Evolutionary conservation across 139 green algal genomes (phyloP).

Genomic region (Chlamydomonas applanata): DNA sequence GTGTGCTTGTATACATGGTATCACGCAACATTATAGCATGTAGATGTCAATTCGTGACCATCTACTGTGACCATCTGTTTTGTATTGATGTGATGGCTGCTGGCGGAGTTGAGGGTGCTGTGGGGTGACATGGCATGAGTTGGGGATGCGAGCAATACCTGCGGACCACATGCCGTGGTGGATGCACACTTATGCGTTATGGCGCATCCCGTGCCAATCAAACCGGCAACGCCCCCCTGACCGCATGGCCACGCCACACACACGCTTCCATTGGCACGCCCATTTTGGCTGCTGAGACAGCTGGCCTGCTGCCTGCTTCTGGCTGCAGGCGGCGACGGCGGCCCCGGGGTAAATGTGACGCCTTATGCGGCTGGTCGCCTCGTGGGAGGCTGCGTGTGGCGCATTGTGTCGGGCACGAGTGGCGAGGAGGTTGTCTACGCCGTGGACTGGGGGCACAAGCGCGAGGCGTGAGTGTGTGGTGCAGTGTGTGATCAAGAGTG

Average conservation of each 20-base stretch:
- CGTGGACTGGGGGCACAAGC: constrained; percentile 82
- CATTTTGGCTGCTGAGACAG: no score
- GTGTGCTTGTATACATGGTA: neutral
- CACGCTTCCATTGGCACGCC: no score
- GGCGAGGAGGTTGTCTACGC: constrained; percentile 88
- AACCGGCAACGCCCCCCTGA: neutral
- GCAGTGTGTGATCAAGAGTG: no score
- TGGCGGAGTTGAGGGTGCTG: neutral
- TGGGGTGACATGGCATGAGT: neutral
- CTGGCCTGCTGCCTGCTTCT: no score
- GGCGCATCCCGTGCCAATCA: neutral
- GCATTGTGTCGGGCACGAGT: neutral
- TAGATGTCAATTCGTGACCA: neutral
- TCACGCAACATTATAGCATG: neutral
- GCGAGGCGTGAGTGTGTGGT: neutral
- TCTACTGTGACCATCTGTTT: neutral
- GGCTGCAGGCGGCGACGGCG: neutral
- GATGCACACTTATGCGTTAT: no score
- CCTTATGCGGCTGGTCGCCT: constrained; percentile 77
- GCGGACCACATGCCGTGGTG: no score
- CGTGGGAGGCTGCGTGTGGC: constrained; percentile 87
- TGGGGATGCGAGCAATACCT: no score
- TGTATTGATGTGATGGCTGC: neutral
- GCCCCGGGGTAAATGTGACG: constrained; percentile 65
- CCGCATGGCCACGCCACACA: neutral